Percentiles rank a stretch among this genome's conserved stretches.
Evolutionary conservation across 2,329 filamentous ascomycete species (phyloP).

Genomic region (Microdochium bolleyi): DNA sequence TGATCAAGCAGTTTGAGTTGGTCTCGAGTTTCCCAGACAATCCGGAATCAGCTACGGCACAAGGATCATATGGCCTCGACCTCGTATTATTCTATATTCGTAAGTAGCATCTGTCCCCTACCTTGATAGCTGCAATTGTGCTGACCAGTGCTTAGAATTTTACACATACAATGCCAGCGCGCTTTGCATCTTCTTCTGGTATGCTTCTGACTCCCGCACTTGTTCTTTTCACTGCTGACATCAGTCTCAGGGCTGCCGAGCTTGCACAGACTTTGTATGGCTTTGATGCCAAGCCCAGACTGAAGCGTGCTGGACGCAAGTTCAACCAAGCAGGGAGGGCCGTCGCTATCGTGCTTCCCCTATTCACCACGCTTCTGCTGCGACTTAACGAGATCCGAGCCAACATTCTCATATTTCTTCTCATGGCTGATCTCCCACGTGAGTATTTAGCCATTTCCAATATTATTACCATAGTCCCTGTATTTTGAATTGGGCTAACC

Average conservation of each 20-base stretch:
- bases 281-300: slow-evolving; percentile 4
- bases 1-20: slow-evolving; percentile 10
- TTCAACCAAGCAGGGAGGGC: not conserved
- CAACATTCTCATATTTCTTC: slow-evolving; percentile 3
- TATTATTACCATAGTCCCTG: not conserved
- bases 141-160: slow-evolving; percentile 9
- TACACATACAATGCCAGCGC: slow-evolving; percentile 15
- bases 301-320: not conserved
- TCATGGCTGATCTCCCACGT: slow-evolving; percentile 1
- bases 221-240: not conserved
- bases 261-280: slow-evolving; percentile 8
- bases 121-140: not conserved
- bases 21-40: slow-evolving; percentile 8
- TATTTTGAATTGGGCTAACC: not conserved
- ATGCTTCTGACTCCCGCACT: not conserved
- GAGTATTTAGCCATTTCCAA: not conserved
- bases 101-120: slow-evolving; percentile 3
- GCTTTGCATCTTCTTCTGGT: slow-evolving; percentile 18
- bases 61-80: slow-evolving; percentile 14
- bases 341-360: not conserved
- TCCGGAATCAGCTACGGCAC: slow-evolving; percentile 15
- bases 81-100: slow-evolving; percentile 17
- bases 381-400: not conserved
- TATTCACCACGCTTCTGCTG: not conserved
- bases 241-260: slow-evolving; percentile 4